Conservation (phyloP, 176 grass and related monocot species). For the Thalia dealbata region DNA sequence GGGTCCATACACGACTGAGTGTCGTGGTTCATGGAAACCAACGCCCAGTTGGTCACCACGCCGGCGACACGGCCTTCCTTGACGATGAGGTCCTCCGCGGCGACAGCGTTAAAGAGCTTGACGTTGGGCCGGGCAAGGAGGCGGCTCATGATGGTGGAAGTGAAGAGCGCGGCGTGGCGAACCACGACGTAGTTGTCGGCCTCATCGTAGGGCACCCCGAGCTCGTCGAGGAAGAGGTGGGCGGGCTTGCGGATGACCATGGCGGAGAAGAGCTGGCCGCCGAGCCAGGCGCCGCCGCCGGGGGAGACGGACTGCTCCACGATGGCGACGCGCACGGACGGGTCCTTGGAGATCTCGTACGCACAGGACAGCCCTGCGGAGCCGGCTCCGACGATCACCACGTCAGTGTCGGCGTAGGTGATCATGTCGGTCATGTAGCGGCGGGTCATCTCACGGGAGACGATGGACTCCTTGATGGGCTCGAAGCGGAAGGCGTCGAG, state of each 20-base stretch:
- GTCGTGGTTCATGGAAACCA: conserved; percentile 94
- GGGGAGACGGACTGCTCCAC: conserved; percentile 94
- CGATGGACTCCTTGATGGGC: conserved; percentile 80
- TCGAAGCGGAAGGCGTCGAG: conserved; percentile 57
- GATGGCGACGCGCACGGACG: conserved; percentile 49
- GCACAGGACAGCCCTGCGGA: conserved; percentile 88
- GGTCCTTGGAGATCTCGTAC: conserved; percentile 95
- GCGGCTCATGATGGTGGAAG: conserved; percentile 83
- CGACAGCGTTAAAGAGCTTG: conserved; percentile 94
- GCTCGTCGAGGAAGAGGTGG: conserved; percentile 83
- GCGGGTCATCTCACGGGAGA: conserved; percentile 83
- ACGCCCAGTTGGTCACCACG: conserved; percentile 93
- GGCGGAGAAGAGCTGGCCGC: conserved; percentile 92
- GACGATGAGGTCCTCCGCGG: conserved; percentile 88
- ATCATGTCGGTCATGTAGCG: conserved; percentile 99
- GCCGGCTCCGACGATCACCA: conserved; percentile 72
- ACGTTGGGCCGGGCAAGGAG: conserved; percentile 77
- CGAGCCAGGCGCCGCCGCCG: conserved; percentile 90
- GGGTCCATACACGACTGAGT: conserved; percentile 99
- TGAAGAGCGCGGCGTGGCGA: conserved; percentile 90
- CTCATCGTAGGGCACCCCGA: conserved; percentile 71
- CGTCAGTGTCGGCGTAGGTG: conserved; percentile 87
- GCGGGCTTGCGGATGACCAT: conserved; percentile 96
- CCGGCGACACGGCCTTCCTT: conserved; percentile 55
- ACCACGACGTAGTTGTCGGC: conserved; percentile 70